Base-by-base conservation (phyloP, 129 eudicot species). In the Rutidosis leptorrhynchoides region DNA sequence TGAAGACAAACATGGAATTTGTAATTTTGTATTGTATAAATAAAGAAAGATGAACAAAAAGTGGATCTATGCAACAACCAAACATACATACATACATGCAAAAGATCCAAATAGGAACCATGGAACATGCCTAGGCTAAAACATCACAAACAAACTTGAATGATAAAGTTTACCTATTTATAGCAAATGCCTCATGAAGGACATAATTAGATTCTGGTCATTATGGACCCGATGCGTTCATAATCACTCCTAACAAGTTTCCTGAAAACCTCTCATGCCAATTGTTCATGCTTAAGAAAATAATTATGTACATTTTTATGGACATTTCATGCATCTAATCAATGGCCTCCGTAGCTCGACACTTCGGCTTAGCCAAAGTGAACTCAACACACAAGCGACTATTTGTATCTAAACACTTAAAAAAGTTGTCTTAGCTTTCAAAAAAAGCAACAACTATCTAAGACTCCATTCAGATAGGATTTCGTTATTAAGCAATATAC, bases 41-140 rank as follows among this genome's bases (percentile, higher is more conserved):
- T 56, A 23, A 55, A n/a, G n/a, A n/a, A n/a, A 56, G 22, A 48
- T 8, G 30, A 17, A 20, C 33, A 65, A 49, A 65, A 65, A 48
- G 27, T 24, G 35, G 37, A 19, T 29, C 9, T 33, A 27, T 65
- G 35, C 7, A 25, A 51, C 26, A 45, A 23, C 70, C 70, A 65
- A 27, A 65, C 4, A 14, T 15, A n/a, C 33, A 64, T 42, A 25
- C 40, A 23, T 49, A n/a, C 33, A 64, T 42, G 40, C 40, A 58
- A 48, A 46, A n/a, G n/a, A n/a, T n/a, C n/a, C n/a, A n/a, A n/a
- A n/a, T n/a, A n/a, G 14, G 14, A 48, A 60, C 68, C 20, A 30
- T 21, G 61, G 53, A 71, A 71, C 67, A 62, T 33, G 58, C 68
- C 61, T 30, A 19, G 11, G 48, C 59, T 28, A 59, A 42, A 33